Evolutionary conservation across 1,284 basidiomycete species (phyloP).

Genomic region (Thecaphora thlaspeos): DNA sequence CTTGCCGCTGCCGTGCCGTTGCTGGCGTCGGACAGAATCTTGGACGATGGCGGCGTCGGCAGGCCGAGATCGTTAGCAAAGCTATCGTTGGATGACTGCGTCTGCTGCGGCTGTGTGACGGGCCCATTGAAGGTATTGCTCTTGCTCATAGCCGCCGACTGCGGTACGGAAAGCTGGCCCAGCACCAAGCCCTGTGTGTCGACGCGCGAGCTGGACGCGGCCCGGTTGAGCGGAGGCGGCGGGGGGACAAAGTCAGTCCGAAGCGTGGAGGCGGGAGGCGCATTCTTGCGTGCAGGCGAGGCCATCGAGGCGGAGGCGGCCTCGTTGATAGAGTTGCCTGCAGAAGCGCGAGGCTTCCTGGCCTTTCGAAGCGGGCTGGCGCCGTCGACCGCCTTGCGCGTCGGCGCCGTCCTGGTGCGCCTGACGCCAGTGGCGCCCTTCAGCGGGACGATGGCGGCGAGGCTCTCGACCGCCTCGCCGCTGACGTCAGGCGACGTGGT

Average conservation of each 20-base stretch:
- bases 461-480: background rate
- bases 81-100: background rate
- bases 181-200: background rate
- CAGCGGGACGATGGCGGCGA: background rate
- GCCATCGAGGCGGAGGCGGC: background rate
- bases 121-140: background rate
- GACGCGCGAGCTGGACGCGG: slow-evolving; percentile 17
- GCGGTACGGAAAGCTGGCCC: background rate
- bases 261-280: background rate
- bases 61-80: slow-evolving; percentile 2
- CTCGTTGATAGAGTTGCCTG: slow-evolving; percentile 19
- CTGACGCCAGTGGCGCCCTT: slow-evolving; percentile 25
- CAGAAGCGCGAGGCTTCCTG: slow-evolving; percentile 28
- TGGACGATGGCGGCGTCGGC: slow-evolving; percentile 36
- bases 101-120: too few relatives aligned
- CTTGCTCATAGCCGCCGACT: slow-evolving; percentile 28
- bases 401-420: slow-evolving; percentile 30
- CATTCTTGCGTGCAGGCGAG: background rate
- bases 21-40: slow-evolving; percentile 13
- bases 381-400: slow-evolving; percentile 24
- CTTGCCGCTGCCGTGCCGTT: too few relatives aligned
- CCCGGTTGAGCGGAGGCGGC: slow-evolving; percentile 14
- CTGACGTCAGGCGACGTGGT: background rate
- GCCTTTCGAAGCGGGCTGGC: slow-evolving; percentile 18
- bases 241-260: background rate